phyloP scores from a whole-genome alignment of 345 rosid genomes.

The Diplotaxis tenuifolia region DNA sequence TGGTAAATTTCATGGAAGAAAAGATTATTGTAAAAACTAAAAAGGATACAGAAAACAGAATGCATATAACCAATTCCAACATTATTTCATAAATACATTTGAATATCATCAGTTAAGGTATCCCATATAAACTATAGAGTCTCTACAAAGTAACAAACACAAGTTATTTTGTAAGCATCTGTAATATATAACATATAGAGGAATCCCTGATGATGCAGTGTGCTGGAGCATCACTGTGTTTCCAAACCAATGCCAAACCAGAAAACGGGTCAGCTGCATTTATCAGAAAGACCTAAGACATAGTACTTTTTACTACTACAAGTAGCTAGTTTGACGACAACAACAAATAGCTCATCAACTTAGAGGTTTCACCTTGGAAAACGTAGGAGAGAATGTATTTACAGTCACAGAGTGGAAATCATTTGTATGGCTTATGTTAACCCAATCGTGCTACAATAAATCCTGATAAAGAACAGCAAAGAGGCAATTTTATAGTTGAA shows the following conservation, averaged over 20 bases:
- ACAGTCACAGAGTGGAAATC: conserved; percentile 75
- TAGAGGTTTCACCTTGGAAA: conserved; percentile 61
- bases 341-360: neutral
- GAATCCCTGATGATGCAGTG: conserved; percentile 85
- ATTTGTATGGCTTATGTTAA: conserved; percentile 73
- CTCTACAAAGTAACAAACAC: too few relatives aligned
- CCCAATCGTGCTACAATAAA: conserved; percentile 83
- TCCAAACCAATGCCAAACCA: conserved; percentile 76
- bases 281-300: conserved; percentile 88
- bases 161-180: conserved; percentile 69
- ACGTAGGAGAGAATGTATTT: conserved; percentile 64
- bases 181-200: conserved; percentile 90
- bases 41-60: too few relatives aligned
- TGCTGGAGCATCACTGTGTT: conserved; percentile 70
- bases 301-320: conserved; percentile 33
- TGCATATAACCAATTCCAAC: too few relatives aligned
- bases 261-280: conserved; percentile 90
- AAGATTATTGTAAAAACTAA: too few relatives aligned
- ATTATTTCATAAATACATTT: too few relatives aligned
- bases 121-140: too few relatives aligned
- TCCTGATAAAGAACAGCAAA: conserved; percentile 36
- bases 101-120: too few relatives aligned
- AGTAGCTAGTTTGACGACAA: too few relatives aligned
- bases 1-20: too few relatives aligned
- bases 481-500: conserved; percentile 6